Evolutionary conservation across 2,329 filamentous ascomycete species (phyloP), one percentile per base, ranked within the genome.

Genomic region (Aaosphaeria pasadenensis): DNA sequence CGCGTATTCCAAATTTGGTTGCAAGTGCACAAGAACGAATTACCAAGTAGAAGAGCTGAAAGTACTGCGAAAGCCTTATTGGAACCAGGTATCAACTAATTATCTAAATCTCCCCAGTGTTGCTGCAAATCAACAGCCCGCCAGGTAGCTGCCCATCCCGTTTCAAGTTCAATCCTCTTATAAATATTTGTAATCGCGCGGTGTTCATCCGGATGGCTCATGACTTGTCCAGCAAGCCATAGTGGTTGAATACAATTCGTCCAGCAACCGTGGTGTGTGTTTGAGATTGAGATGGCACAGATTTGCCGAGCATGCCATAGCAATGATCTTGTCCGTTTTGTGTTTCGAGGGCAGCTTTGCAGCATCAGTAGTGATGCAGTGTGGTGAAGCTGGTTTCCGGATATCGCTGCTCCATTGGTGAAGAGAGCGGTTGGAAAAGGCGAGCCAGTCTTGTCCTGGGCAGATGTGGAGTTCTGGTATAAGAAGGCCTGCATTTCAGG

Each of bases 41-140:
- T 3, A 24, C 3, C 17, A 24, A 24, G 17, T 3, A 24, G 3
- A 2, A 24, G 17, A 24, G 17, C 17, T 24, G 17, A 3, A 24
- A 24, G 17, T 24, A 24, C 17, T 24, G 17, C 17, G 17, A 24
- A 24, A 24, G 17, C 17, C 17, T 24, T 24, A 24, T 24, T 24
- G 17, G 17, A 24, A 24, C 17, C 3, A 24, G 17, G 2, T 24
- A 24, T 24, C 17, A 24, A 24, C 3, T 24, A 24, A 36, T 36
- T 13, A 9, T 36, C 33, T 36, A 36, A 36, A 36, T 76, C 72
- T 0, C 77, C 77, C 78, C 77, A 82, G 47, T 76, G 76, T 43
- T 76, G 73, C 41, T 72, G 74, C 42, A 82, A 43, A 58, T 82
- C 78, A 11, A 80, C 75, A 0, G 72, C 75, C 39, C 79, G 62